Evolutionary conservation across 192 early-diverging fungal species (phyloP).

Genomic region (Tieghemiomyces parasiticus): DNA sequence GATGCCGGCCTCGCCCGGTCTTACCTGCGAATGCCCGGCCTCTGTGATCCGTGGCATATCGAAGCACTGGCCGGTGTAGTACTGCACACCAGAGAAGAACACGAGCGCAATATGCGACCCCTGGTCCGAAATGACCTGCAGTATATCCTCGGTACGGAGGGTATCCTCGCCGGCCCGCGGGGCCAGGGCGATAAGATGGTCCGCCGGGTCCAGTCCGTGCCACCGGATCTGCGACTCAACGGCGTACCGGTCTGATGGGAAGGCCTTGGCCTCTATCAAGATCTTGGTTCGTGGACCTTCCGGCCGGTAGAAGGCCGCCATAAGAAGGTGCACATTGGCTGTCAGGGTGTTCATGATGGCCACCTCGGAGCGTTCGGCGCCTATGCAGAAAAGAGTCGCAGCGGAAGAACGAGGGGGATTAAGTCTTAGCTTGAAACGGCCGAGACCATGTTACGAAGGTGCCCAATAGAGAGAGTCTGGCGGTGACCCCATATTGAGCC

Average conservation of each 20-base stretch:
- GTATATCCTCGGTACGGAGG: slow-evolving; percentile 67
- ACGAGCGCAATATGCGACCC: slow-evolving; percentile 74
- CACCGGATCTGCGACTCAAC: slow-evolving; percentile 76
- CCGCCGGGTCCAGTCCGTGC: slow-evolving; percentile 55
- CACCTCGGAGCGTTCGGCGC: slow-evolving; percentile 60
- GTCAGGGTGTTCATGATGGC: slow-evolving; percentile 91
- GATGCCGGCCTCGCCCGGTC: neutral
- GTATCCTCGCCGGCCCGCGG: slow-evolving; percentile 58
- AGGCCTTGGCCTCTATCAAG: slow-evolving; percentile 81
- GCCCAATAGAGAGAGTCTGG: neutral
- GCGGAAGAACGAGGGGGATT: neutral
- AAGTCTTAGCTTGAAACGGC: neutral
- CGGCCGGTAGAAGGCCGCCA: slow-evolving; percentile 90
- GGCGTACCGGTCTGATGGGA: slow-evolving; percentile 93
- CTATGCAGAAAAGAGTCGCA: slow-evolving; percentile 18
- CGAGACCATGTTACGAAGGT: neutral
- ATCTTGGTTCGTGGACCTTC: slow-evolving; percentile 59
- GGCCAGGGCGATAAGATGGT: slow-evolving; percentile 53
- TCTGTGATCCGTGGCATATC: slow-evolving; percentile 72
- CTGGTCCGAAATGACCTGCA: slow-evolving; percentile 50
- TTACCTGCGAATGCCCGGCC: slow-evolving; percentile 59
- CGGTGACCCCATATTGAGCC: neutral
- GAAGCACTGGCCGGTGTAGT: slow-evolving; percentile 85
- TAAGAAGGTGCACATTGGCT: slow-evolving; percentile 75
- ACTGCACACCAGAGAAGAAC: slow-evolving; percentile 82